phyloP scores from a whole-genome alignment of 805 yeast genomes.

The Kodamaea sagamina region DNA sequence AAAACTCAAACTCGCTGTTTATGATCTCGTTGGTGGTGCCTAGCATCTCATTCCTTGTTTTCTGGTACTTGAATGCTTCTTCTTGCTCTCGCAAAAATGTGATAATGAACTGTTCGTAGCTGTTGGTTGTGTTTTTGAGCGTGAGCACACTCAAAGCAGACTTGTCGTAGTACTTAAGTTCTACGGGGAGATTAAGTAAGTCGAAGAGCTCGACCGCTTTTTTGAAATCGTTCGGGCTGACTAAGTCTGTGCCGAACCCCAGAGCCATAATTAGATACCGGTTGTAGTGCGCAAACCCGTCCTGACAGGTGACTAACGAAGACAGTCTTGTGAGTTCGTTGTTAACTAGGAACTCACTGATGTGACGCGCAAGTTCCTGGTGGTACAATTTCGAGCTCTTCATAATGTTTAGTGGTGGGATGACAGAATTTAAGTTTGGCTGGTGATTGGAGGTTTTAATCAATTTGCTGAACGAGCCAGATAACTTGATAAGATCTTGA shows the following conservation, averaged over 20 bases:
- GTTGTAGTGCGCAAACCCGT: conserved; percentile 44
- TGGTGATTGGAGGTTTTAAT: conserved; percentile 4
- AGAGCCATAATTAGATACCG: conserved; percentile 35
- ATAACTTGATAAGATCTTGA: conserved; percentile 64
- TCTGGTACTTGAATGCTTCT: conserved; percentile 24
- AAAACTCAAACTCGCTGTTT: conserved; percentile 22
- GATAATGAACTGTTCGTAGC: conserved; percentile 33
- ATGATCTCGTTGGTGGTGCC: conserved; percentile 22
- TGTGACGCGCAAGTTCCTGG: conserved; percentile 74
- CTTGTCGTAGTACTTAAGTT: conserved; percentile 33
- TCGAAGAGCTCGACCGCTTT: conserved; percentile 62
- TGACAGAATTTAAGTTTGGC: conserved; percentile 6
- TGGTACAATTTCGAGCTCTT: conserved; percentile 42
- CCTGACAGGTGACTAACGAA: conserved; percentile 44
- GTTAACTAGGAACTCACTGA: conserved; percentile 64
- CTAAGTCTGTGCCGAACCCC: conserved; percentile 59
- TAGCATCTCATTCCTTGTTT: conserved; percentile 25
- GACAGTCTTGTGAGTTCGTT: conserved; percentile 31
- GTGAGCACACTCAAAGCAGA: conserved; percentile 39
- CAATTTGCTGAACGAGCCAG: conserved; percentile 38
- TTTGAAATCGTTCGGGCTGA: conserved; percentile 68
- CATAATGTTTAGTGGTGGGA: conserved; percentile 39
- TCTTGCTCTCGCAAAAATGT: conserved; percentile 27
- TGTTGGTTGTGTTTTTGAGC: conserved; percentile 21
- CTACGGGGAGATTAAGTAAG: conserved; percentile 57